These are phyloP conservation scores for Theobroma grandiflorum DNA, from an alignment of 441 rosid species.

Conservation along the genomic window DNA sequence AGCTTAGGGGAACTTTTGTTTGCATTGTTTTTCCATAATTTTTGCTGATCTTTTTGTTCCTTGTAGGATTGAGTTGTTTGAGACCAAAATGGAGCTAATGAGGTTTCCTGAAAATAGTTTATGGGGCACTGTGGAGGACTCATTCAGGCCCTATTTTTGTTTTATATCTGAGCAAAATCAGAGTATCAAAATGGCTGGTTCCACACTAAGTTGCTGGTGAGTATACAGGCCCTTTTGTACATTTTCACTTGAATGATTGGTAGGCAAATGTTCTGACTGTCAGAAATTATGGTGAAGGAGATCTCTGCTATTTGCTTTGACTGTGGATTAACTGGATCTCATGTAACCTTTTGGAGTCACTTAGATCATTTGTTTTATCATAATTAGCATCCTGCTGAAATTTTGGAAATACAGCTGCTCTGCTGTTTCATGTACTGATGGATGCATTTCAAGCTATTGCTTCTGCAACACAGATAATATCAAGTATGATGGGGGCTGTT, in stretches of 20 bases:
- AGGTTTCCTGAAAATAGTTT: not conserved
- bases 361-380: not conserved
- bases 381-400: not conserved
- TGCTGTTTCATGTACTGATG: conserved; percentile 20
- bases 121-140: not conserved
- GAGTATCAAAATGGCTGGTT: not conserved
- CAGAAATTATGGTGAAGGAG: not conserved
- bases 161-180: not conserved
- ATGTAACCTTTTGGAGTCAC: not conserved
- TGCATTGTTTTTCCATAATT: not conserved
- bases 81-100: not conserved
- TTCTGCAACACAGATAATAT: conserved; percentile 29
- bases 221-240: not conserved
- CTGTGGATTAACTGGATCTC: not conserved
- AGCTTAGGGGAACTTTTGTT: not conserved
- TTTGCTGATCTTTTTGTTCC: not conserved
- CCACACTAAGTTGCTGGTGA: not conserved
- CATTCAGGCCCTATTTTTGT: not conserved
- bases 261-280: not conserved
- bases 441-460: conserved; percentile 35
- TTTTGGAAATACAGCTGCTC: not conserved
- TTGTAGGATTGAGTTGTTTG: not conserved
- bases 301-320: not conserved
- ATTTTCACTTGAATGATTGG: not conserved
- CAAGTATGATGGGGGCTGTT: conserved; percentile 38